A percentile compares a stretch with the other conserved stretches of the same genome.
Evolutionary conservation across 306 rosid species (phyloP).

Genomic region (Acacia crassicarpa): DNA sequence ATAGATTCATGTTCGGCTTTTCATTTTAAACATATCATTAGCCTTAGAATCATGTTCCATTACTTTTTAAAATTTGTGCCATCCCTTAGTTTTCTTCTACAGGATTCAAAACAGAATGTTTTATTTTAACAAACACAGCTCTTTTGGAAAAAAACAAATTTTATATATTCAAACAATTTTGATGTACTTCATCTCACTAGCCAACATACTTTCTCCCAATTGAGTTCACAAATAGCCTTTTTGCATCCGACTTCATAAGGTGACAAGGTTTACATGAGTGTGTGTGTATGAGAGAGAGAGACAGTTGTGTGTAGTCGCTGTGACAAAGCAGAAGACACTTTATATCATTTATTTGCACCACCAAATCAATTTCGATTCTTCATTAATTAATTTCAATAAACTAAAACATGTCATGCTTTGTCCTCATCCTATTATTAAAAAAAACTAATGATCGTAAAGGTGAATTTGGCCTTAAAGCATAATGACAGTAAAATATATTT

Average conservation of each 20-base stretch:
- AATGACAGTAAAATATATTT: not conserved
- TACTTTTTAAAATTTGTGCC: too few relatives aligned
- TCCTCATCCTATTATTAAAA: not conserved
- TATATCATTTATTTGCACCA: not conserved
- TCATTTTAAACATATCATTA: too few relatives aligned
- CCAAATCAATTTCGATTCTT: not conserved
- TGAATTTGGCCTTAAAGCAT: not conserved
- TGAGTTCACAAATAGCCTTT: too few relatives aligned
- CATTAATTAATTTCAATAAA: not conserved
- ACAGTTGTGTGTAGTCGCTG: not conserved
- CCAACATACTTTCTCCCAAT: not conserved
- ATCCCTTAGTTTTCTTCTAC: too few relatives aligned
- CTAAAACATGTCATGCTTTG: not conserved
- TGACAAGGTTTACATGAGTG: not conserved
- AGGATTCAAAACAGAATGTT: not conserved
- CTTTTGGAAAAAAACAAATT: too few relatives aligned
- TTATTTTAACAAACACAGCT: too few relatives aligned
- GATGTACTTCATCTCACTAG: not conserved
- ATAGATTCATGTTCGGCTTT: too few relatives aligned
- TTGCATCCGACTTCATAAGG: not conserved
- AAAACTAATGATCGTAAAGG: not conserved
- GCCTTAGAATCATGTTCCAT: too few relatives aligned
- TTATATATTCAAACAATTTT: too few relatives aligned
- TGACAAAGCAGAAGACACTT: not conserved
- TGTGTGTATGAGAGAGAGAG: not conserved